Evolutionary conservation across 169 alveolate species (phyloP).

Genomic region (Plasmodium inui): DNA sequence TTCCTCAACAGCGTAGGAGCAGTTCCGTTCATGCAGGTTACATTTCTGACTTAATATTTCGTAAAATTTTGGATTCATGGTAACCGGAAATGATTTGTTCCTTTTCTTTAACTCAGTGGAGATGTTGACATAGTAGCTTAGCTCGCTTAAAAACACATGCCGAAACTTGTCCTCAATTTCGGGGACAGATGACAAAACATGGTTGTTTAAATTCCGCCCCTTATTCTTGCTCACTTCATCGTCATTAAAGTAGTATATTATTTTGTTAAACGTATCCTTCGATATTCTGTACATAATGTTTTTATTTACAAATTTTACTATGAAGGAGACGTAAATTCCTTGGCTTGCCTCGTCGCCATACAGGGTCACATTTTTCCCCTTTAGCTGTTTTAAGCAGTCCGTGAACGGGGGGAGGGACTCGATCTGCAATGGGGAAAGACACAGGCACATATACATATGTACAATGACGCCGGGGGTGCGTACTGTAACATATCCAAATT

Average conservation of each 20-base stretch:
- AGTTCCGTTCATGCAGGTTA: conserved; percentile 7
- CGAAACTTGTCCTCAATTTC: conserved; percentile 50
- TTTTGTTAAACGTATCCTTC: conserved; percentile 31
- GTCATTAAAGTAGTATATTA: conserved; percentile 29
- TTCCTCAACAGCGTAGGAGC: conserved; percentile 8
- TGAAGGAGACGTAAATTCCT: conserved; percentile 52
- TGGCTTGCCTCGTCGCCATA: conserved; percentile 1
- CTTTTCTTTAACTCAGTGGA: conserved; percentile 18
- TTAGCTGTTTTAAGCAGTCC: conserved; percentile 34
- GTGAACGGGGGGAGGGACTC: neutral
- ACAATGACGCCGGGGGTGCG: neutral
- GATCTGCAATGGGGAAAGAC: neutral
- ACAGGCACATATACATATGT: neutral
- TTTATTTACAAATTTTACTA: conserved; percentile 19
- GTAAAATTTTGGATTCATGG: conserved; percentile 17
- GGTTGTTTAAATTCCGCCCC: neutral
- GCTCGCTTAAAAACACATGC: conserved; percentile 35
- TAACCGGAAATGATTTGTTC: conserved; percentile 12
- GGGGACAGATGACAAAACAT: conserved; percentile 2
- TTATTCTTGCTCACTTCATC: neutral
- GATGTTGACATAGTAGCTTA: conserved; percentile 49
- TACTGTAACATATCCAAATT: neutral
- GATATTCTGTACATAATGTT: conserved; percentile 28
- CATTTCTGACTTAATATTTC: conserved; percentile 18
- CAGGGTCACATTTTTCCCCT: conserved; percentile 47